Evolutionary conservation across 2,329 filamentous ascomycete genomes (phyloP), one percentile per base, ranked within the genome.

Genomic region (Botrytis sinoallii): DNA sequence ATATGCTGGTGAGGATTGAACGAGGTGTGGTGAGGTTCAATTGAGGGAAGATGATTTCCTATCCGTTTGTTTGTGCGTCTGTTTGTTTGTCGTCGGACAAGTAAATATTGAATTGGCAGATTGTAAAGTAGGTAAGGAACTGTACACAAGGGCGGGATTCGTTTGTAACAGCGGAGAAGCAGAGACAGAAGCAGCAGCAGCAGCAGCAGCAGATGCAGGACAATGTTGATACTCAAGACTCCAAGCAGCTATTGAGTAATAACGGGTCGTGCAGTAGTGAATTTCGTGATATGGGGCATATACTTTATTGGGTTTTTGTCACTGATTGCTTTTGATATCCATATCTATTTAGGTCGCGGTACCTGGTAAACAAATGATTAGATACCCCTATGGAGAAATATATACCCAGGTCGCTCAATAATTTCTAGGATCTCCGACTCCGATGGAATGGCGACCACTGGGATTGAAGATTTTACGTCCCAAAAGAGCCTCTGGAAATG

Each of bases 401-500:
- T 32, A 32, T 0, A 4, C 48, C 48, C 48, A n/a, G 48, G 48
- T n/a, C 14, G 48, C 48, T 42, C 61, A 65, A 65, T 46, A 46
- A 29, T 65, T 25, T 32, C 61, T 65, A 65, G 61, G 40, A 29
- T 65, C 14, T 7, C 18, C 29, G 61, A 65, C 61, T 44, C 61
- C 40, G 61, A 65, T 32, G 29, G 40, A 65, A 65, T 46, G 61
- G 61, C 40, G 61, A 65, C 61, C 61, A 44, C 38, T 64, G 38
- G 38, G 38, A 29, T 64, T 64, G 38, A 40, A 44, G 38, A 40
- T 44, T 64, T 20, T 3, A 14, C 44, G 10, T n/a, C 61, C n/a
- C 16, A 44, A 64, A 64, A 65, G 61, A 29, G 61, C 40, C 14
- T 46, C n/a, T 65, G 61, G 40, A 32, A 46, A 65, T 29, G n/a